These are phyloP conservation scores for Aspergillus ochraceoroseus DNA, from an alignment of 2,329 filamentous ascomycete species.

Conservation along the genomic window DNA sequence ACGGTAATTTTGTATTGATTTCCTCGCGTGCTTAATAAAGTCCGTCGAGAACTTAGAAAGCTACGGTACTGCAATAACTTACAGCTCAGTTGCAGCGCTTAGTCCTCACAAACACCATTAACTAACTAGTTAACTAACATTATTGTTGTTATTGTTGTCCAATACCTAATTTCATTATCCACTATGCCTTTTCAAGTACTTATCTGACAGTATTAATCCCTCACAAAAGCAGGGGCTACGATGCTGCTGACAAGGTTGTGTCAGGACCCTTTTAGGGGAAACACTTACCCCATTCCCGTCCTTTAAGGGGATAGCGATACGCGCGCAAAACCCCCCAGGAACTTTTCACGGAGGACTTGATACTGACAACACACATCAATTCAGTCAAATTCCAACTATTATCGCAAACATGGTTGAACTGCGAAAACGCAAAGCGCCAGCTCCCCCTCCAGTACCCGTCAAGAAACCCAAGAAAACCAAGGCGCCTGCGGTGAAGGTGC, in stretches of 20 bases:
- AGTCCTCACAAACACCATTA: too few species aligned
- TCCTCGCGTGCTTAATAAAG: too few species aligned
- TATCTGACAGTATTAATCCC: not conserved
- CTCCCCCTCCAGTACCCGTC: conserved; percentile 39
- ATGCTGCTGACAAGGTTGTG: not conserved
- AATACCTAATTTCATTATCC: conserved; percentile 3
- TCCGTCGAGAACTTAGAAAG: too few species aligned
- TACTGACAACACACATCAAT: not conserved
- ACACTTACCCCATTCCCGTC: not conserved
- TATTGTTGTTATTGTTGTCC: too few species aligned
- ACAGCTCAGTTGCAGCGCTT: too few species aligned
- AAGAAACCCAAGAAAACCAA: conserved; percentile 31
- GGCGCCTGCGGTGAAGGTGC: conserved; percentile 28
- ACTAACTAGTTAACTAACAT: too few species aligned
- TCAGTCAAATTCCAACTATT: not conserved
- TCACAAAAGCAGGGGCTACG: not conserved
- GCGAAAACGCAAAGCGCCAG: conserved; percentile 57
- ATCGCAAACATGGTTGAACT: conserved; percentile 49
- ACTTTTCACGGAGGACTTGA: not conserved
- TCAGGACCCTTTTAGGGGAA: not conserved
- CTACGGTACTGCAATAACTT: too few species aligned
- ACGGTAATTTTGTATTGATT: too few species aligned
- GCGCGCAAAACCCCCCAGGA: not conserved
- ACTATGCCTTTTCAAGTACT: conserved; percentile 5
- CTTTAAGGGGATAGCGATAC: not conserved